Evolutionary conservation across 2,329 filamentous ascomycete species (phyloP).

Genomic region (Fusarium domesticum): DNA sequence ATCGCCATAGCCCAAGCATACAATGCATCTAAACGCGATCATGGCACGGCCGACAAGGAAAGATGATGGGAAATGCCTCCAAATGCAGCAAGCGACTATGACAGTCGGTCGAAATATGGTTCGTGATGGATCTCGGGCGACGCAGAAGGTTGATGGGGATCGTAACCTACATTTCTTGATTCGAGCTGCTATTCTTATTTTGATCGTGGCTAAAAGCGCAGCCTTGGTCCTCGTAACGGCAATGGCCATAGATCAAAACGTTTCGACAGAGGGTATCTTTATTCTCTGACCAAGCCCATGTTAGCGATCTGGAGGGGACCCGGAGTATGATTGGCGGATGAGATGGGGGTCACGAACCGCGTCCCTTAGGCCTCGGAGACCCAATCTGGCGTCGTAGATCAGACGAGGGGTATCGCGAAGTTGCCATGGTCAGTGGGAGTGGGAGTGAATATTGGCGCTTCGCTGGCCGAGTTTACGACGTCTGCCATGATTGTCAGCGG

Average conservation of each 20-base stretch:
- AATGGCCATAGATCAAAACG: slow-evolving; percentile 89
- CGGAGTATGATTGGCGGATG: slow-evolving; percentile 3
- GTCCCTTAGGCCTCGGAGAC: slow-evolving; percentile 55
- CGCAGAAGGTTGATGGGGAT: slow-evolving; percentile 1
- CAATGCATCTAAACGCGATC: too few species aligned
- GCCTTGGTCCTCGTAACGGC: slow-evolving; percentile 85
- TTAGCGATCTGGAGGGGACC: slow-evolving; percentile 12
- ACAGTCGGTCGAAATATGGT: not conserved
- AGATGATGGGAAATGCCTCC: too few species aligned
- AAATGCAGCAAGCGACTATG: not conserved
- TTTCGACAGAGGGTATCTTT: slow-evolving; percentile 92
- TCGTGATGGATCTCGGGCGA: not conserved
- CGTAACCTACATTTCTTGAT: slow-evolving; percentile 50
- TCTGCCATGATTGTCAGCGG: slow-evolving; percentile 32
- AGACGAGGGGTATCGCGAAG: slow-evolving; percentile 44
- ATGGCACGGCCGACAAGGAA: too few species aligned
- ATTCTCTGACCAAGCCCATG: slow-evolving; percentile 54
- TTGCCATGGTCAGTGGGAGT: slow-evolving; percentile 41
- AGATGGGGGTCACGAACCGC: slow-evolving; percentile 42
- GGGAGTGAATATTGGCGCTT: slow-evolving; percentile 29
- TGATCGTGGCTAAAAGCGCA: slow-evolving; percentile 89
- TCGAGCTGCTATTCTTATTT: slow-evolving; percentile 49
- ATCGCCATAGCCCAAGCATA: too few species aligned
- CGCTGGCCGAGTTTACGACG: slow-evolving; percentile 43
- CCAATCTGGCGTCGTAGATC: slow-evolving; percentile 53